phyloP scores from a whole-genome alignment of 495 filamentous ascomycete genomes.

The Xylaria grammica region DNA sequence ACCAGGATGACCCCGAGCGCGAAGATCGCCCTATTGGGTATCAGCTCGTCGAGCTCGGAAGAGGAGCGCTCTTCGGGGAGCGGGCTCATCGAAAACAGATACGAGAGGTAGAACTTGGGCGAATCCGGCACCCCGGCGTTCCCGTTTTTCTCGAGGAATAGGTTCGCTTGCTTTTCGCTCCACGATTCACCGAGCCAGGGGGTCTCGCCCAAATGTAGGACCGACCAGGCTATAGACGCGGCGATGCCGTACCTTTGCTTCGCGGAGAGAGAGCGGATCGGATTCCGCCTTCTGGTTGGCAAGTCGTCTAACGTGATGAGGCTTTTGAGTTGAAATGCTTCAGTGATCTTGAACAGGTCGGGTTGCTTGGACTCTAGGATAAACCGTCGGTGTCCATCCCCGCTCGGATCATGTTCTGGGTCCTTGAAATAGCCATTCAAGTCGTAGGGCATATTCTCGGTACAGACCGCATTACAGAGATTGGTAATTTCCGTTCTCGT shows the following conservation, averaged over 20 bases:
- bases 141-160: background rate
- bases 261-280: slow-evolving; percentile 2
- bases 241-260: slow-evolving; percentile 13
- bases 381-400: background rate
- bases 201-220: slow-evolving; percentile 3
- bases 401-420: background rate
- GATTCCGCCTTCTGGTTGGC: background rate
- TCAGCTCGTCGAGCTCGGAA: background rate
- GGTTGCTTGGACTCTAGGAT: background rate
- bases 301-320: background rate
- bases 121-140: background rate
- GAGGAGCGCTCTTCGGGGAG: background rate
- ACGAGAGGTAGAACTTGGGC: background rate
- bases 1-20: background rate
- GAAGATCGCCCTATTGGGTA: slow-evolving; percentile 6
- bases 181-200: slow-evolving; percentile 3
- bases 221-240: slow-evolving; percentile 1
- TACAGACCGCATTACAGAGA: background rate
- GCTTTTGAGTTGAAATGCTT: background rate
- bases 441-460: background rate
- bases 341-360: background rate
- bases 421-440: slow-evolving; percentile 1
- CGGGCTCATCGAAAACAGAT: background rate
- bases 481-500: background rate
- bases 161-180: slow-evolving; percentile 1